Evolutionary conservation across 768 basidiomycete species (phyloP).

Genomic region (Pisolithus albus): DNA sequence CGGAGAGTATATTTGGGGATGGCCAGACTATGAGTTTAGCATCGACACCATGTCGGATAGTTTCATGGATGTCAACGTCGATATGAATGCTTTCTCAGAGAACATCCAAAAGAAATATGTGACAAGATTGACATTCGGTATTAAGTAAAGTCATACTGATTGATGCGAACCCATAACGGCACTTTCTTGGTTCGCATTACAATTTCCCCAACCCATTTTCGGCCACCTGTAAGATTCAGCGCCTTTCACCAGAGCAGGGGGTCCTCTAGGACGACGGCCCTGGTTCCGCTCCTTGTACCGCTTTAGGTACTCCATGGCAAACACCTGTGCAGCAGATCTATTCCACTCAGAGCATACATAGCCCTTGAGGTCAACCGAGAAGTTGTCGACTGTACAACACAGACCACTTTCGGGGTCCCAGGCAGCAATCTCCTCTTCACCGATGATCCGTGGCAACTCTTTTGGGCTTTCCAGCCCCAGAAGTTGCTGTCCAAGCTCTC

Average conservation of each 20-base stretch:
- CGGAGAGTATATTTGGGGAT: constrained; percentile 89
- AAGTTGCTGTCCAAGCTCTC: not conserved
- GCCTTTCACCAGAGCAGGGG: too few species aligned
- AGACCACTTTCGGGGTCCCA: not conserved
- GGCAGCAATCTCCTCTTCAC: not conserved
- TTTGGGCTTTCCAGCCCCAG: not conserved
- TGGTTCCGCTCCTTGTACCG: not conserved
- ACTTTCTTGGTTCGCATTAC: too few species aligned
- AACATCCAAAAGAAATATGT: too few species aligned
- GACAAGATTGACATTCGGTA: too few species aligned
- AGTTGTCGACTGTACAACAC: not conserved
- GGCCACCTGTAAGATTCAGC: too few species aligned
- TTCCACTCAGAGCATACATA: not conserved
- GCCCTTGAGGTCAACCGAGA: not conserved
- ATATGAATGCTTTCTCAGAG: constrained; percentile 37
- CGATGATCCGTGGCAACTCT: not conserved
- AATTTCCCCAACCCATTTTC: too few species aligned
- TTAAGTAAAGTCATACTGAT: too few species aligned
- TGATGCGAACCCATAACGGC: too few species aligned
- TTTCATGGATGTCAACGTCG: constrained; percentile 81
- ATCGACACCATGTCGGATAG: constrained; percentile 61
- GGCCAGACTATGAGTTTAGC: constrained; percentile 84
- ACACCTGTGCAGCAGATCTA: not conserved
- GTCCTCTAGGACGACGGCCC: too few species aligned
- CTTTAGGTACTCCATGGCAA: not conserved